Percentiles rank a stretch among this genome's conserved stretches.
Evolutionary conservation across 805 yeast genomes (phyloP).

Genomic region (Schizosaccharomyces japonicus): DNA sequence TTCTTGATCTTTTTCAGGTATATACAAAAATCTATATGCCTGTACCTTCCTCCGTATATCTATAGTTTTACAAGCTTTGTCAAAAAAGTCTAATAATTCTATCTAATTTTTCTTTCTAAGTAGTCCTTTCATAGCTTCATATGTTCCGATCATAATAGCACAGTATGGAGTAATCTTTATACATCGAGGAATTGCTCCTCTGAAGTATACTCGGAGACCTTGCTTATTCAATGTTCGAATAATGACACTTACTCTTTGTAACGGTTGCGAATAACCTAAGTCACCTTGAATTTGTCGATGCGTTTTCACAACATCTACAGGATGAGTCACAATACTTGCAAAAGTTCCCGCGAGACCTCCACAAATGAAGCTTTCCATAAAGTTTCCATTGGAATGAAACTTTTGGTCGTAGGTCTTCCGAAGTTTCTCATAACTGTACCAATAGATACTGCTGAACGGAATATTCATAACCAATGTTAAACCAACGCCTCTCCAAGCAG

Average conservation of each 20-base stretch:
- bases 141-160: constrained; percentile 92
- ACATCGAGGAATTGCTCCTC: constrained; percentile 66
- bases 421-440: constrained; percentile 24
- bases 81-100: too few relatives aligned
- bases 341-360: constrained; percentile 67
- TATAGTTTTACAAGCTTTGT: too few relatives aligned
- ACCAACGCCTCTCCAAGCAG: constrained; percentile 63
- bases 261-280: constrained; percentile 8
- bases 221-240: constrained; percentile 39
- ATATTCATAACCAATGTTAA: constrained; percentile 91
- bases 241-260: constrained; percentile 17
- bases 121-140: constrained; percentile 65
- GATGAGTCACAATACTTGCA: constrained; percentile 75
- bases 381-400: constrained; percentile 8
- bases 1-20: too few relatives aligned
- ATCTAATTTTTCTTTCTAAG: too few relatives aligned
- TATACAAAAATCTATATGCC: too few relatives aligned
- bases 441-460: constrained; percentile 84
- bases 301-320: constrained; percentile 94
- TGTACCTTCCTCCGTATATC: too few relatives aligned
- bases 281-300: constrained; percentile 38
- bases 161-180: constrained; percentile 89
- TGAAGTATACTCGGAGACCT: constrained; percentile 63
- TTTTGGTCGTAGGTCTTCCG: constrained; percentile 1
- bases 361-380: constrained; percentile 30